Percentiles rank a stretch among this genome's conserved stretches.
Evolutionary conservation across 148 eudicot species (phyloP).

Genomic region (Rhododendron vialii): DNA sequence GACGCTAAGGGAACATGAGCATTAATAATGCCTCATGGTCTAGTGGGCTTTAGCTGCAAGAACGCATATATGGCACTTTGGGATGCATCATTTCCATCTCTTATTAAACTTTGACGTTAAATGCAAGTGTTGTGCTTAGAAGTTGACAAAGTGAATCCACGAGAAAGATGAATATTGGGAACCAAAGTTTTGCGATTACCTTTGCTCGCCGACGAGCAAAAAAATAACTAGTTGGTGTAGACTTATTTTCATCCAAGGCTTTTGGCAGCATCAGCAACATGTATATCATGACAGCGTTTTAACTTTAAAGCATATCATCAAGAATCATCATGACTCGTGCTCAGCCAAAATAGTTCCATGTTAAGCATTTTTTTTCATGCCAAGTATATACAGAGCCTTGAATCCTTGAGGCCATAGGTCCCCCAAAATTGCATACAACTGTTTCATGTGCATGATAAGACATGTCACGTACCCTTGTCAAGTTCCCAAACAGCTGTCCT

Average conservation of each 20-base stretch:
- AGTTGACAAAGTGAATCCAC: background rate
- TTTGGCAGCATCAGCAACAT: background rate
- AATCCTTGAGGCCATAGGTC: background rate
- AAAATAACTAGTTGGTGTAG: background rate
- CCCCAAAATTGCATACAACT: background rate
- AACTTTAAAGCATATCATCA: background rate
- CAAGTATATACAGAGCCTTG: background rate
- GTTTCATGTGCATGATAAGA: background rate
- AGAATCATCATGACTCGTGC: background rate
- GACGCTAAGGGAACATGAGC: background rate
- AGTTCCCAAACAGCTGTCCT: slow-evolving; percentile 98
- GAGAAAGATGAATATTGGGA: background rate
- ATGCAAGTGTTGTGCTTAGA: background rate
- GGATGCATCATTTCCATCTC: background rate
- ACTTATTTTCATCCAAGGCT: background rate
- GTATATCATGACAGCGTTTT: background rate
- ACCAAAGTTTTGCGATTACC: background rate
- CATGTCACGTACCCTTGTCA: slow-evolving; percentile 66
- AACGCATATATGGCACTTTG: background rate
- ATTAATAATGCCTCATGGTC: background rate
- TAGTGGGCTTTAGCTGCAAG: background rate
- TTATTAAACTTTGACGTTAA: background rate
- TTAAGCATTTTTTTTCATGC: background rate
- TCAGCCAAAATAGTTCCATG: background rate
- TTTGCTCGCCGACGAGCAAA: background rate